Conservation (phyloP, 176 grass and related monocot species). For the Bolboschoenus planiculmis region DNA sequence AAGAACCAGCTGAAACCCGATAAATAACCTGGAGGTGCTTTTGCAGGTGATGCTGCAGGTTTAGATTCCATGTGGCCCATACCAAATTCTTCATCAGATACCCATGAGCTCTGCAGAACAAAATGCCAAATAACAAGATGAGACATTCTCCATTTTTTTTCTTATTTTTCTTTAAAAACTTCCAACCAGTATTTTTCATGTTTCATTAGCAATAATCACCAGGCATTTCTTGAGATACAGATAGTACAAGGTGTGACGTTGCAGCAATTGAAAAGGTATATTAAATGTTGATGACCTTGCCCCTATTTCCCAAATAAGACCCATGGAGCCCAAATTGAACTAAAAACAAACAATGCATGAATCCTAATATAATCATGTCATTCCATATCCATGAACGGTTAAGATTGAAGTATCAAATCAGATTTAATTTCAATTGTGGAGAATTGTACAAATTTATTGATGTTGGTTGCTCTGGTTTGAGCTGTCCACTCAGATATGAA, state of each 20-base stretch:
- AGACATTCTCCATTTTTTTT: neutral
- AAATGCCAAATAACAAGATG: conserved; percentile 6
- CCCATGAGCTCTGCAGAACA: conserved; percentile 70
- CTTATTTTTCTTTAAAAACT: neutral
- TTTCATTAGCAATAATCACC: neutral
- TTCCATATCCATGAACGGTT: neutral
- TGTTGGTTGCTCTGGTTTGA: neutral
- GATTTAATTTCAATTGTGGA: neutral
- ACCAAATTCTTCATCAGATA: conserved; percentile 96
- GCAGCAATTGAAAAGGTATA: neutral
- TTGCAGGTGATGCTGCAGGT: conserved; percentile 39
- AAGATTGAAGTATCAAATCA: neutral
- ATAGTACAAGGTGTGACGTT: neutral
- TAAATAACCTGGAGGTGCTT: conserved; percentile 52
- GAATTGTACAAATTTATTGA: neutral
- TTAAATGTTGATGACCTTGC: neutral
- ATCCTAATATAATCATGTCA: neutral
- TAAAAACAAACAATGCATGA: neutral
- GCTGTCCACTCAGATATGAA: neutral
- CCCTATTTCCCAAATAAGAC: neutral
- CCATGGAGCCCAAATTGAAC: neutral
- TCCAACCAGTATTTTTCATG: neutral
- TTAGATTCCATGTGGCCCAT: conserved; percentile 87
- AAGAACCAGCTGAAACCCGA: neutral
- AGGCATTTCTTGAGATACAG: neutral